These are phyloP conservation scores for Bimuria novae-zelandiae DNA, from an alignment of 2,329 filamentous ascomycete species.

Conservation along the genomic window DNA sequence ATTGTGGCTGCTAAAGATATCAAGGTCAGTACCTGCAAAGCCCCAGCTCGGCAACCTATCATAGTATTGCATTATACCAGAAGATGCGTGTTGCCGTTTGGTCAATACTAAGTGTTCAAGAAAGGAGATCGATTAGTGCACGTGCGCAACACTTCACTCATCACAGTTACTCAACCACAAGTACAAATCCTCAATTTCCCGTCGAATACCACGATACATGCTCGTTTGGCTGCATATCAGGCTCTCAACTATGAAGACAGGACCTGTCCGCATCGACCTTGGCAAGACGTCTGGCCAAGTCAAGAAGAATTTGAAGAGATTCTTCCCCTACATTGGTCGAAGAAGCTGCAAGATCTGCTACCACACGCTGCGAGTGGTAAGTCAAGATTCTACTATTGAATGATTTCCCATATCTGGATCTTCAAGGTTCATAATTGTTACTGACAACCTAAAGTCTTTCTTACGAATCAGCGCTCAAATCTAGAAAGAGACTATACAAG, in stretches of 20 bases:
- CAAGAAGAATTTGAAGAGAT: constrained; percentile 61
- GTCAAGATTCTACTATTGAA: no score
- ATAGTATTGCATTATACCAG: neutral
- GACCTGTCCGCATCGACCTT: constrained; percentile 57
- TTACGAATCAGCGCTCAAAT: constrained; percentile 61
- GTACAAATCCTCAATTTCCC: constrained; percentile 58
- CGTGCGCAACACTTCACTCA: constrained; percentile 66
- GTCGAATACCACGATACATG: constrained; percentile 66
- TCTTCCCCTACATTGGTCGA: constrained; percentile 62
- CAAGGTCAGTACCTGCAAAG: constrained; percentile 62
- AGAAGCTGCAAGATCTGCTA: constrained; percentile 46
- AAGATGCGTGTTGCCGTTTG: no score
- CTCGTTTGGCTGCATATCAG: constrained; percentile 71
- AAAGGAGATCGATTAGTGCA: constrained; percentile 65
- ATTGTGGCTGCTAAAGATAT: constrained; percentile 72
- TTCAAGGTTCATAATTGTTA: neutral
- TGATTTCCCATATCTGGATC: no score
- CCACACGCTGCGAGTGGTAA: constrained; percentile 43
- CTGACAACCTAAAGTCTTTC: constrained; percentile 40
- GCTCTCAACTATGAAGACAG: constrained; percentile 51
- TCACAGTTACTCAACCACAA: constrained; percentile 62
- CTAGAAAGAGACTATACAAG: constrained; percentile 56
- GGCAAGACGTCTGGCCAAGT: constrained; percentile 71
- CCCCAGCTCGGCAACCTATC: no score
- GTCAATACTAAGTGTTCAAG: constrained; percentile 50